Conservation (phyloP, 352 stramenopile species). For the Hyaloperonospora brassicae region DNA sequence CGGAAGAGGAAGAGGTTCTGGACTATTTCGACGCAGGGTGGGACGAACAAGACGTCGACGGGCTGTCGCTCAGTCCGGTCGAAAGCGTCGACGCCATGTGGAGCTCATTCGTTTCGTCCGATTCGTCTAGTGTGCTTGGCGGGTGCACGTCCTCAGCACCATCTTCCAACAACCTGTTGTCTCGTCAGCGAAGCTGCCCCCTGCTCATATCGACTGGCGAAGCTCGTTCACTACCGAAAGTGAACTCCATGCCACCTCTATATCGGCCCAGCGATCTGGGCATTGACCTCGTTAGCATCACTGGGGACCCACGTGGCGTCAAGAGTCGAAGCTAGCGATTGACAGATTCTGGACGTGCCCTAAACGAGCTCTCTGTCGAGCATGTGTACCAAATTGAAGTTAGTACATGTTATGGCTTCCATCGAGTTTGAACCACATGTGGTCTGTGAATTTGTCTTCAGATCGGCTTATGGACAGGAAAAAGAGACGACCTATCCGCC, state of each 20-base stretch:
- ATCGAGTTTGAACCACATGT: too few species aligned
- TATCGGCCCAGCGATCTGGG: slow-evolving; percentile 19
- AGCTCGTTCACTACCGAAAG: background rate
- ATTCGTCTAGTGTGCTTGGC: slow-evolving; percentile 14
- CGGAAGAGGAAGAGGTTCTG: slow-evolving; percentile 15
- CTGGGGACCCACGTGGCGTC: slow-evolving; percentile 1
- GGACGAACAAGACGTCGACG: slow-evolving; percentile 10
- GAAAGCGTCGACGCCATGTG: slow-evolving; percentile 10
- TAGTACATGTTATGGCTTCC: too few species aligned
- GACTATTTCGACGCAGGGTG: slow-evolving; percentile 18
- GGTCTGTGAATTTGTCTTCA: too few species aligned
- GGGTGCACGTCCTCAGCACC: slow-evolving; percentile 7
- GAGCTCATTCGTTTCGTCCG: slow-evolving; percentile 4
- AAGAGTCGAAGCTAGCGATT: too few species aligned
- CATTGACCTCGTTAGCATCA: slow-evolving; percentile 12
- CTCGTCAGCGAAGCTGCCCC: slow-evolving; percentile 9
- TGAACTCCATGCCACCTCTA: slow-evolving; percentile 4
- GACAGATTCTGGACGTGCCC: too few species aligned
- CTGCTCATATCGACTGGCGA: slow-evolving; percentile 2
- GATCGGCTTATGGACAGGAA: too few species aligned
- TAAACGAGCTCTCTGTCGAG: too few species aligned
- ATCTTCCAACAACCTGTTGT: slow-evolving; percentile 3
- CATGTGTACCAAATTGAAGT: too few species aligned
- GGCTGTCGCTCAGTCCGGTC: background rate
- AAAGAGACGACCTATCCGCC: too few species aligned